Conservation (phyloP, 805 yeast genomes). For the Blastobotrys muscicola region DNA sequence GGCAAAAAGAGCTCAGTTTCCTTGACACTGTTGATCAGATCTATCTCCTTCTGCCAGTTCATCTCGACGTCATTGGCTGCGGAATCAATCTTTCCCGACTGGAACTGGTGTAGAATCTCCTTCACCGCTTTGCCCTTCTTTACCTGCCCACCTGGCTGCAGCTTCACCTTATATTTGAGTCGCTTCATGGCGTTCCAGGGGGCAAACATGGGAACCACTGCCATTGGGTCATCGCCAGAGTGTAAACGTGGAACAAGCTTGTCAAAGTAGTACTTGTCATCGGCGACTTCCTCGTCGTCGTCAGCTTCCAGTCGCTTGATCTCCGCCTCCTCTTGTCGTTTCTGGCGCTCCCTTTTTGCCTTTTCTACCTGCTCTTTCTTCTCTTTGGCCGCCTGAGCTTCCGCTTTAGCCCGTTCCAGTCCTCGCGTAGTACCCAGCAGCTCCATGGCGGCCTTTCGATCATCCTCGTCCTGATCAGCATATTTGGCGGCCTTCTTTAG, state of each 20-base stretch:
- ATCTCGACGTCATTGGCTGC: conserved; percentile 38
- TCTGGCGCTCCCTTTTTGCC: conserved; percentile 29
- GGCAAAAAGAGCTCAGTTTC: conserved; percentile 58
- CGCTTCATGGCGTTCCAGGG: conserved; percentile 80
- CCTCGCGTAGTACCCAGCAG: conserved; percentile 77
- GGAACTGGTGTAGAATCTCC: conserved; percentile 56
- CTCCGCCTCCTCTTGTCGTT: conserved; percentile 34
- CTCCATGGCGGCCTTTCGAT: conserved; percentile 62
- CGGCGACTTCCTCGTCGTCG: conserved; percentile 21
- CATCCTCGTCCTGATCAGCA: conserved; percentile 88
- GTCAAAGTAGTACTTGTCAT: conserved; percentile 38
- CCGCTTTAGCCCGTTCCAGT: conserved; percentile 30
- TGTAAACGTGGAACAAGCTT: conserved; percentile 22
- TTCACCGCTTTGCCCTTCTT: conserved; percentile 82
- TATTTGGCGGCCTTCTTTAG: conserved; percentile 75
- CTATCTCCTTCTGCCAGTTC: conserved; percentile 68
- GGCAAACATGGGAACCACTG: conserved; percentile 78
- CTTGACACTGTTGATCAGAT: conserved; percentile 44
- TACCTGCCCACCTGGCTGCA: conserved; percentile 66
- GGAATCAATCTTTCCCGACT: conserved; percentile 26
- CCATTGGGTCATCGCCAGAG: conserved; percentile 43
- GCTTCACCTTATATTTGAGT: conserved; percentile 70
- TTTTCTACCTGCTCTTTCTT: conserved; percentile 31
- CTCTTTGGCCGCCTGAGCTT: conserved; percentile 28
- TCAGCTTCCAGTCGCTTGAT: conserved; percentile 32